Evolutionary conservation across 768 basidiomycete genomes (phyloP).

Genomic region (Suillus variegatus): DNA sequence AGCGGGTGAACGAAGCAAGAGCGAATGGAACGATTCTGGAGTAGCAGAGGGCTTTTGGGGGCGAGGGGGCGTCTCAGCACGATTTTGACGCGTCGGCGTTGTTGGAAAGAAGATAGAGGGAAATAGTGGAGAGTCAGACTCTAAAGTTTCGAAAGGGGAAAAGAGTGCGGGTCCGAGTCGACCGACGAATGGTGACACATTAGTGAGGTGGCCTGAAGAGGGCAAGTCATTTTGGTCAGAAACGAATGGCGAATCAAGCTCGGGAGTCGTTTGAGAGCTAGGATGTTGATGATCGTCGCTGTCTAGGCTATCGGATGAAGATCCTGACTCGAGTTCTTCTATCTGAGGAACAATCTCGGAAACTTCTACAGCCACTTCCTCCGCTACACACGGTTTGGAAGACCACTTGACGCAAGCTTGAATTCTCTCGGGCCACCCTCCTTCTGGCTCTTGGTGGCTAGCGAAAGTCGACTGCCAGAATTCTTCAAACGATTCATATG

Average conservation of each 20-base stretch:
- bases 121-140: conserved; percentile 13
- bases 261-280: conserved; percentile 16
- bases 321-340: conserved; percentile 21
- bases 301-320: conserved; percentile 7
- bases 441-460: conserved; percentile 38
- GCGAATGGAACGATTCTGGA: conserved; percentile 32
- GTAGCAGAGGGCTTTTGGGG: conserved; percentile 37
- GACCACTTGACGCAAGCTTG: conserved; percentile 31
- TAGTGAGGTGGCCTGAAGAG: conserved; percentile 7
- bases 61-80: conserved; percentile 35
- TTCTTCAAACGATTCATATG: conserved; percentile 54
- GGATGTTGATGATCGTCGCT: conserved; percentile 9
- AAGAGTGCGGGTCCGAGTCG: conserved; percentile 32
- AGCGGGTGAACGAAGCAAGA: conserved; percentile 27
- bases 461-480: conserved; percentile 62
- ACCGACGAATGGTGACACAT: conserved; percentile 25
- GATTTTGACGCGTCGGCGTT: conserved; percentile 28
- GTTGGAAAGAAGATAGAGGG: conserved; percentile 20
- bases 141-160: conserved; percentile 10
- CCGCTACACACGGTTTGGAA: neutral
- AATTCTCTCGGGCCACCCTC: conserved; percentile 58
- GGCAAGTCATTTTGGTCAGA: conserved; percentile 3
- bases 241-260: neutral
- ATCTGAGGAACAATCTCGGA: conserved; percentile 1
- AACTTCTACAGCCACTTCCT: neutral